Evolutionary conservation across 2,329 filamentous ascomycete genomes (phyloP), one percentile per base, ranked within the genome.

Genomic region (Trichoderma lentiforme): DNA sequence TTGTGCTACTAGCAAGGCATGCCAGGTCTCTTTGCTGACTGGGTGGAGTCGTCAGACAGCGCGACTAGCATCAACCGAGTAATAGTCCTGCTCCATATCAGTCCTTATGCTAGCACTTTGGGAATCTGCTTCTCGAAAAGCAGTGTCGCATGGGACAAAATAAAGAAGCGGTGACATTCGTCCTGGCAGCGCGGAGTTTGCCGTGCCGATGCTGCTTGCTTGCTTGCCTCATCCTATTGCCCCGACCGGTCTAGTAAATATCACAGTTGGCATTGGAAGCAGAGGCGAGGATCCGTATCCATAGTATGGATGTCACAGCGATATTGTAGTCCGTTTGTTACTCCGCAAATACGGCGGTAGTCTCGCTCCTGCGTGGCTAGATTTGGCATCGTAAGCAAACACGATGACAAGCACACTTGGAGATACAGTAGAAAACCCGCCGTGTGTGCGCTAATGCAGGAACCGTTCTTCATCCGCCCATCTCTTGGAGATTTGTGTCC

Each of bases 401-500:
- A 67, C 18, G 28, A 69, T 68, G 65, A 12, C 26, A 39, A 32
- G 53, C 61, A 60, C 32, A 39, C 34, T 14, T 18, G 14, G 53
- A 56, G 47, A 53, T 53, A 2, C 15, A n/a, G 39, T n/a, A 21
- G 47, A 24, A 24, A 53, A 24, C 11, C 39, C 70, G 64, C 70
- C 68, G 47, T 30, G 34, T 39, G 24, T 28, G 66, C 73, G 72
- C 74, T 76, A 74, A 73, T 74, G 74, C 74, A 76, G 74, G 74
- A 74, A 76, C 76, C 73, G 73, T 74, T 58, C 21, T 63, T 69
- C 71, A 71, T 70, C 72, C 56, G 68, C 64, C 60, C 74, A 43
- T 64, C 51, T 61, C 28, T 28, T 24, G 39, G 64, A 61, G 62
- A 51, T 60, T 60, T 58, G 36, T 34, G 47, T 32, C 14, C 47